Conservation (phyloP, 2,329 filamentous ascomycete genomes). For the Pleoardoris graminearum region DNA sequence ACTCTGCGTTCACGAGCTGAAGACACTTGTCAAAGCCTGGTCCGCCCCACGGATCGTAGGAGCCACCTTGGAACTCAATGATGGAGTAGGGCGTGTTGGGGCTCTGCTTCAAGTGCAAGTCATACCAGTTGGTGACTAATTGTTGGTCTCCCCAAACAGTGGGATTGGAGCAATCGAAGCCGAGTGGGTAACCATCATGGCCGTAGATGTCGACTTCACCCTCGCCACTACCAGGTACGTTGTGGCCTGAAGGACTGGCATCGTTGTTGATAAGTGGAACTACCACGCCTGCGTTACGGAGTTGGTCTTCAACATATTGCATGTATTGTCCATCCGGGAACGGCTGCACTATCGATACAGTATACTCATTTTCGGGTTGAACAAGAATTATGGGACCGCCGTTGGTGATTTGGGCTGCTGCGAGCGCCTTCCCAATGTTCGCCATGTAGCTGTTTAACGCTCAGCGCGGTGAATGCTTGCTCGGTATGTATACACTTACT, state of each 20-base stretch:
- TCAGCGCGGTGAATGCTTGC: neutral
- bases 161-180: constrained; percentile 65
- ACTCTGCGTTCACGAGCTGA: constrained; percentile 69
- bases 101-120: constrained; percentile 62
- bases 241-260: constrained; percentile 61
- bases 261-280: constrained; percentile 79
- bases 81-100: constrained; percentile 68
- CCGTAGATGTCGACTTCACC: constrained; percentile 68
- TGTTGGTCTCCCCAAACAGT: constrained; percentile 61
- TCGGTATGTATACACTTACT: constrained; percentile 48
- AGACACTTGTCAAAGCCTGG: constrained; percentile 69
- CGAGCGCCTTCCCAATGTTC: constrained; percentile 67
- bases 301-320: constrained; percentile 70
- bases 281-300: constrained; percentile 67
- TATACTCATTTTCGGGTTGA: constrained; percentile 84
- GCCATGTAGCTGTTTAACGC: constrained; percentile 57
- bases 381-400: constrained; percentile 78
- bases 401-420: constrained; percentile 78
- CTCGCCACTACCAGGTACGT: constrained; percentile 61
- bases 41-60: constrained; percentile 76
- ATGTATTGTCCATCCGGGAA: constrained; percentile 73
- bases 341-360: constrained; percentile 51
- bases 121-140: constrained; percentile 61
- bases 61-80: constrained; percentile 70
- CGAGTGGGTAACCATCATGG: constrained; percentile 66